phyloP scores from a whole-genome alignment of 164 flowering plant genomes.

The Sedum album region DNA sequence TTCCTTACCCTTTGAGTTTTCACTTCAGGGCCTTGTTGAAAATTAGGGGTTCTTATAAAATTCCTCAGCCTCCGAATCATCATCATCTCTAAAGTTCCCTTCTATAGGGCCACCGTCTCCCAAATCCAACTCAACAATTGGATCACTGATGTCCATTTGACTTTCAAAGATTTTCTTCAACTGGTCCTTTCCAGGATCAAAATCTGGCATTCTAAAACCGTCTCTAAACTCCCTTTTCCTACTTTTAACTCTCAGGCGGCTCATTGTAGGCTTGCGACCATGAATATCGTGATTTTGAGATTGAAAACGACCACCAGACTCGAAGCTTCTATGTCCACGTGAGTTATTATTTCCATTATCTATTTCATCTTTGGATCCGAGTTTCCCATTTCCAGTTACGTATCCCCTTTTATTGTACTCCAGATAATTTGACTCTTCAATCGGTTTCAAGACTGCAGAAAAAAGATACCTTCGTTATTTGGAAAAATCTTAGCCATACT shows the following conservation, averaged over 20 bases:
- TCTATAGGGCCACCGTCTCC: neutral
- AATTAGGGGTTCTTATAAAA: neutral
- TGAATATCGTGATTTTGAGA: neutral
- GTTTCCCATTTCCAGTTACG: neutral
- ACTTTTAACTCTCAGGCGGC: neutral
- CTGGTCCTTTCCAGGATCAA: constrained; percentile 2
- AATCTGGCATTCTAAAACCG: neutral
- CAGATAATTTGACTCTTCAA: neutral
- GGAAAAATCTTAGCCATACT: neutral
- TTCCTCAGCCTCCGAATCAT: neutral
- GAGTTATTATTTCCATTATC: neutral
- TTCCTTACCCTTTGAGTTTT: too few relatives aligned
- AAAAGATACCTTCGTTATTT: neutral
- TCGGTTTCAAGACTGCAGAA: neutral
- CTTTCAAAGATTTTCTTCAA: constrained; percentile 1
- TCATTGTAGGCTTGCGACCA: neutral
- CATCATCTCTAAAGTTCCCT: constrained; percentile 5
- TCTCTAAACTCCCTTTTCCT: neutral
- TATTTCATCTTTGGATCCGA: neutral
- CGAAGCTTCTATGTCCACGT: neutral
- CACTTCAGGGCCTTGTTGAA: neutral
- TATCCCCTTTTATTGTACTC: neutral
- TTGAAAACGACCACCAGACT: neutral
- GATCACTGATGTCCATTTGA: neutral
- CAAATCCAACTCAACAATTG: neutral